Percentiles rank a stretch among this genome's conserved stretches.
Conservation (phyloP, 148 eudicot species). For the Rhododendron williamsianum region DNA sequence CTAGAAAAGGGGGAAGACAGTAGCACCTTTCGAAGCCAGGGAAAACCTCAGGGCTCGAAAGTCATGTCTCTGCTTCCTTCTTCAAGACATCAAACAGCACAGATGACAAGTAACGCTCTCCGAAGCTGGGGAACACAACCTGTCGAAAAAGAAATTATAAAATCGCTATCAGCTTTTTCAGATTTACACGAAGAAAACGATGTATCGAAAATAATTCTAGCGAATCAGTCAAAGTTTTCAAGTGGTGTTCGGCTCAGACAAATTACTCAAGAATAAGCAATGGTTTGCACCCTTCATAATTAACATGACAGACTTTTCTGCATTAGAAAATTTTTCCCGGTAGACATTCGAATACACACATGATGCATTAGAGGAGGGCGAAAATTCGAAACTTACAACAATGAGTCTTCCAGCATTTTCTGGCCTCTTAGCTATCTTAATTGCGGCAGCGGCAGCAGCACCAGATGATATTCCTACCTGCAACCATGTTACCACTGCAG, state of each 20-base stretch:
- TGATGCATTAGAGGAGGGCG: neutral
- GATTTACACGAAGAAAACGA: neutral
- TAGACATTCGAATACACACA: neutral
- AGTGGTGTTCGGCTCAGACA: neutral
- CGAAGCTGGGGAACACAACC: conserved; percentile 73
- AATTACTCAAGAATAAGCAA: neutral
- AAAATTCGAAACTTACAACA: conserved; percentile 56
- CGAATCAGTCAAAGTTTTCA: neutral
- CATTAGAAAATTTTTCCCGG: neutral
- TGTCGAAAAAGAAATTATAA: conserved; percentile 15
- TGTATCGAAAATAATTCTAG: neutral
- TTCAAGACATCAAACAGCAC: conserved; percentile 64
- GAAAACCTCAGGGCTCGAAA: neutral
- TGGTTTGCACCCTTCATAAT: neutral
- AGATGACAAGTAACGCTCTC: conserved; percentile 70
- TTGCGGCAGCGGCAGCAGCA: conserved; percentile 46
- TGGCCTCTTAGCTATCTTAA: conserved; percentile 59
- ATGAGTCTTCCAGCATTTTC: conserved; percentile 84
- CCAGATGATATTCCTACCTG: conserved; percentile 93
- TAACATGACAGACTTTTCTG: neutral
- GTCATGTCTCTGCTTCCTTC: conserved; percentile 48
- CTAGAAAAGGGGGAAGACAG: neutral
- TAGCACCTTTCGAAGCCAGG: neutral
- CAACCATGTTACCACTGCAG: neutral
- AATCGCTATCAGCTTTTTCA: too few relatives aligned